Evolutionary conservation across 1,284 basidiomycete species (phyloP).

Genomic region (Neonothopanus nambi): DNA sequence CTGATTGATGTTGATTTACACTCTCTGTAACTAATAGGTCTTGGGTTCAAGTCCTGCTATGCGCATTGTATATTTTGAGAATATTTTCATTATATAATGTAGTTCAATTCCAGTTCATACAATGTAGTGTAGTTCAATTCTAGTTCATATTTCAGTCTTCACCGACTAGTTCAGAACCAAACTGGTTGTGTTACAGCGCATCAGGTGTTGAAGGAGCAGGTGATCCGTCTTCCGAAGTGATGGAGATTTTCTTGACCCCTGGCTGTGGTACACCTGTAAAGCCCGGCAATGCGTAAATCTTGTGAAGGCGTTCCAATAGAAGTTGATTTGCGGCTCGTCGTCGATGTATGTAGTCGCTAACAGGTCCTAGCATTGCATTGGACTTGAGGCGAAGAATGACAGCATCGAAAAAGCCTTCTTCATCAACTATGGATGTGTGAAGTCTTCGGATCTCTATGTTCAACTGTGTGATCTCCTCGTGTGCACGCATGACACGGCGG

Average conservation of each 20-base stretch:
- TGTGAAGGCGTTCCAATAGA: background rate
- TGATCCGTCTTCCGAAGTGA: background rate
- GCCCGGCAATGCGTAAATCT: conserved; percentile 1
- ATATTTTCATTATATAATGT: too few species aligned
- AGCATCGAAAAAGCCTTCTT: conserved; percentile 14
- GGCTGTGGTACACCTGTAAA: background rate
- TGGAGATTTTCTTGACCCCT: background rate
- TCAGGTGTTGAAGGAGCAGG: conserved; percentile 25
- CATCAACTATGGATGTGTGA: conserved; percentile 30
- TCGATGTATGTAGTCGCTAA: background rate
- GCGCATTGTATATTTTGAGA: too few species aligned
- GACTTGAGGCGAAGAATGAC: background rate
- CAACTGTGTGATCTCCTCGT: conserved; percentile 32
- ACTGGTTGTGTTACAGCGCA: too few species aligned
- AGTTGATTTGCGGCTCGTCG: background rate
- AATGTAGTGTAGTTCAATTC: too few species aligned
- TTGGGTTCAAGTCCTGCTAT: too few species aligned
- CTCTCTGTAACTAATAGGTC: too few species aligned
- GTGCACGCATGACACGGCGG: conserved; percentile 29
- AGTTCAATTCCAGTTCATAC: too few species aligned
- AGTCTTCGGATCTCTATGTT: conserved; percentile 35
- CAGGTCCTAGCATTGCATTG: background rate
- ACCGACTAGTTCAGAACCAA: too few species aligned
- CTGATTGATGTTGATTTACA: too few species aligned
- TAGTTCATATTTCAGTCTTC: too few species aligned